A percentile compares a stretch with the other conserved stretches of the same genome.
phyloP scores from a whole-genome alignment of 441 rosid species.

The Viola pubescens region DNA sequence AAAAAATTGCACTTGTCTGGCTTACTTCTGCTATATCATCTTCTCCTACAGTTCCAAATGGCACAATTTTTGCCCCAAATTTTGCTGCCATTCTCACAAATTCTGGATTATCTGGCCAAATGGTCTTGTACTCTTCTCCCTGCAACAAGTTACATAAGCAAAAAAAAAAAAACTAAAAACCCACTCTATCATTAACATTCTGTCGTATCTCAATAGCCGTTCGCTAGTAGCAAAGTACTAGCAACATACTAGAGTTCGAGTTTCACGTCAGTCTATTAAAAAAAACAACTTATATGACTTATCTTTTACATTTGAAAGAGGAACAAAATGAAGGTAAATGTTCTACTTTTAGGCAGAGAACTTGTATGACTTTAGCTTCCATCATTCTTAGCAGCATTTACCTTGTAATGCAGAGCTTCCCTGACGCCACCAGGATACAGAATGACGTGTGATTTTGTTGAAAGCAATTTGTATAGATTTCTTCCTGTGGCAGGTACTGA shows the following conservation, averaged over 20 bases:
- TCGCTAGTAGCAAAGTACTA: no score
- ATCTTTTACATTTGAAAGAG: no score
- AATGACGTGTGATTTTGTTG: constrained; percentile 63
- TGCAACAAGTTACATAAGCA: constrained; percentile 17
- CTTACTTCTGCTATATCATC: constrained; percentile 76
- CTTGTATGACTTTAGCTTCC: no score
- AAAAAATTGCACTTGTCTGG: neutral
- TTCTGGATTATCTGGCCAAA: constrained; percentile 80
- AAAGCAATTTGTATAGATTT: constrained; percentile 63
- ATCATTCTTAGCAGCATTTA: constrained; percentile 6
- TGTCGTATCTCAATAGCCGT: no score
- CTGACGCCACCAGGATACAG: constrained; percentile 89
- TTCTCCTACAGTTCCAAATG: constrained; percentile 88
- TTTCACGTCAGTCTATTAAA: no score
- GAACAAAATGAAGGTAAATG: no score
- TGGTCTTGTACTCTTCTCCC: constrained; percentile 72
- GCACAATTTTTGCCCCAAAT: constrained; percentile 86
- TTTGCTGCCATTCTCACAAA: constrained; percentile 93
- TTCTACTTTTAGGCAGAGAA: no score
- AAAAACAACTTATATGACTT: no score
- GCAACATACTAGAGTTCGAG: no score
- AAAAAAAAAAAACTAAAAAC: no score
- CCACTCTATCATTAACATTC: no score
- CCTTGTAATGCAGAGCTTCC: constrained; percentile 86
- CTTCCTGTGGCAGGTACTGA: constrained; percentile 57